Conservation (phyloP, 768 basidiomycete species). For the Boletus pseudo-olivaceus region DNA sequence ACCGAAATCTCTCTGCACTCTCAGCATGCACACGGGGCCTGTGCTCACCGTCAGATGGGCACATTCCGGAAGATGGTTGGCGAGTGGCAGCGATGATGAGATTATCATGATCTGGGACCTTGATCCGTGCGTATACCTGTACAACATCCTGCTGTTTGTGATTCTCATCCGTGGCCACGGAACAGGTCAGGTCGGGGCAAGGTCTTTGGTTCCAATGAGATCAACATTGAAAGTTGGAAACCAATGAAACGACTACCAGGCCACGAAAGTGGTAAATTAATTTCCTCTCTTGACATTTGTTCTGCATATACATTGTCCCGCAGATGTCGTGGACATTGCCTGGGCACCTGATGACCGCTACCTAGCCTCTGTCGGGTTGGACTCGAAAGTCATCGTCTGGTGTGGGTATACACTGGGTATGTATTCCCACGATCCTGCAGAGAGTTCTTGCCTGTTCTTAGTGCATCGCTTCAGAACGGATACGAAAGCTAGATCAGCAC, state of each 20-base stretch:
- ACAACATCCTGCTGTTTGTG: background rate
- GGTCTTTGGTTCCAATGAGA: constrained; percentile 92
- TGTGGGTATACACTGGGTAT: constrained; percentile 86
- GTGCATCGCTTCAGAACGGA: constrained; percentile 51
- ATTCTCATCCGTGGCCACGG: constrained; percentile 6
- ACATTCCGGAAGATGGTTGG: constrained; percentile 88
- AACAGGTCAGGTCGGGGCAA: constrained; percentile 73
- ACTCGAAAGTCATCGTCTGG: constrained; percentile 91
- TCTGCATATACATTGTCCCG: constrained; percentile 1
- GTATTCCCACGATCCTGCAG: constrained; percentile 12
- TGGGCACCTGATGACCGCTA: constrained; percentile 94
- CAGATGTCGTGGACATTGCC: constrained; percentile 93
- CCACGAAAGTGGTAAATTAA: constrained; percentile 81
- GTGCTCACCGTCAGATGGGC: constrained; percentile 93
- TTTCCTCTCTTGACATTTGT: background rate
- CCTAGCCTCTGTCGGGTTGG: constrained; percentile 90
- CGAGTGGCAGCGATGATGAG: constrained; percentile 94
- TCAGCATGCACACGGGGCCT: constrained; percentile 91
- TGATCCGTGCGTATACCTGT: constrained; percentile 67
- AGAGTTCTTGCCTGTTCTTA: background rate
- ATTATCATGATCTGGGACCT: constrained; percentile 97
- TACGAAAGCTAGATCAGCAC: constrained; percentile 82
- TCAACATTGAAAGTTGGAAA: constrained; percentile 98
- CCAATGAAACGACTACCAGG: constrained; percentile 88
- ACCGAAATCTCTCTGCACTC: constrained; percentile 85